Conservation (phyloP, 495 filamentous ascomycete species). For the Neurospora intermedia region DNA sequence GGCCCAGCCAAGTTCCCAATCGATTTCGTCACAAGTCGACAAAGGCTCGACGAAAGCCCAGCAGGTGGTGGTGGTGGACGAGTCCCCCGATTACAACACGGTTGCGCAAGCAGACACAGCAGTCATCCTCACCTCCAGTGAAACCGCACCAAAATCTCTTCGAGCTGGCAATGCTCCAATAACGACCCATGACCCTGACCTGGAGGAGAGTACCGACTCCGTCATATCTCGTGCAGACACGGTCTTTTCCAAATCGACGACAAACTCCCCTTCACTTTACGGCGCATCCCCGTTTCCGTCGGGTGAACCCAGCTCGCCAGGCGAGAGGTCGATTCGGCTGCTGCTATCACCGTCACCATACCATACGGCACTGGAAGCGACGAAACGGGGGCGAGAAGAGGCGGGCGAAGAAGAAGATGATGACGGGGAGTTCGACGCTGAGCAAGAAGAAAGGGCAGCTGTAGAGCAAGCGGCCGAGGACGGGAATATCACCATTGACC, state of each 20-base stretch:
- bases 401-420: background rate
- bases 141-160: background rate
- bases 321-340: background rate
- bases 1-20: background rate
- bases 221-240: slow-evolving; percentile 2
- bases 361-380: background rate
- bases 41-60: background rate
- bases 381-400: background rate
- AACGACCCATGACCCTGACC: background rate
- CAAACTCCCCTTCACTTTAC: slow-evolving; percentile 1
- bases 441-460: slow-evolving; percentile 15
- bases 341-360: background rate
- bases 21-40: background rate
- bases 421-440: slow-evolving; percentile 2
- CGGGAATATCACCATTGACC: slow-evolving; percentile 23
- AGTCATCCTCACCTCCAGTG: background rate
- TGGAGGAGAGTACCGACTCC: slow-evolving; percentile 2
- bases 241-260: slow-evolving; percentile 3
- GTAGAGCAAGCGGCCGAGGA: slow-evolving; percentile 19
- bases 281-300: slow-evolving; percentile 4
- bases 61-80: background rate
- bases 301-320: background rate
- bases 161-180: slow-evolving; percentile 1
- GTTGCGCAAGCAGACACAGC: background rate
- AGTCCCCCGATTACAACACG: background rate